Evolutionary conservation across 805 yeast genomes (phyloP), one percentile per base, ranked within the genome.

Genomic region (Candida boleticola): DNA sequence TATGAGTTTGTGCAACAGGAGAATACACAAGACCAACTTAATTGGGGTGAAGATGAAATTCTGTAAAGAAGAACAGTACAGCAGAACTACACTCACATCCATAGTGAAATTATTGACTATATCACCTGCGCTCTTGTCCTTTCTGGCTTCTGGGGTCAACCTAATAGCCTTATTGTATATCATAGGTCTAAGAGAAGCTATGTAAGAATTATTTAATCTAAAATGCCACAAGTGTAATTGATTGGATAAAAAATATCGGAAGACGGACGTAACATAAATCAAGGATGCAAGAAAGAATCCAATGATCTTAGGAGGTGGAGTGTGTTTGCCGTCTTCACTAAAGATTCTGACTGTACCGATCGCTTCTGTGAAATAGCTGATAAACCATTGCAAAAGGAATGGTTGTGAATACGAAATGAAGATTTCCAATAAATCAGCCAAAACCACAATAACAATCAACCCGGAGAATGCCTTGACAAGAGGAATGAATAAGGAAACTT

Each of bases 351-450:
- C 18, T 7, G 11, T 26, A 5, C 29, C 25, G 3, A 20, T 22
- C n/a, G 23, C 16, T 4, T 43, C 45, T 19, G 44, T 40, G 36
- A 60, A 54, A 48, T 44, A 58, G n/a, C 52, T 31, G 38, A 61
- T 58, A 36, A 61, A 56, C 17, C 36, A 39, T 39, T 53, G 54
- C 32, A 61, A 54, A 36, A 61, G 42, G 44, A 55, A 60, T 2
- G 66, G 66, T 23, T 52, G 51, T 18, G 52, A 39, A 23, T 52
- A 43, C 7, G 55, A 47, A 9, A 46, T 47, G 11, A 45, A 20
- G 18, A 53, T 50, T 29, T 58, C 64, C 23, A 52, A 35, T 18
- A 56, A 29, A 22, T 57, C 57, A 9, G 44, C 49, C 23, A 46
- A 9, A 17, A 38, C 7, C 5, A 19, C 36, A 20, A 17, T 11